phyloP scores from a whole-genome alignment of 2,329 filamentous ascomycete genomes.

The Corinectria fuckeliana region DNA sequence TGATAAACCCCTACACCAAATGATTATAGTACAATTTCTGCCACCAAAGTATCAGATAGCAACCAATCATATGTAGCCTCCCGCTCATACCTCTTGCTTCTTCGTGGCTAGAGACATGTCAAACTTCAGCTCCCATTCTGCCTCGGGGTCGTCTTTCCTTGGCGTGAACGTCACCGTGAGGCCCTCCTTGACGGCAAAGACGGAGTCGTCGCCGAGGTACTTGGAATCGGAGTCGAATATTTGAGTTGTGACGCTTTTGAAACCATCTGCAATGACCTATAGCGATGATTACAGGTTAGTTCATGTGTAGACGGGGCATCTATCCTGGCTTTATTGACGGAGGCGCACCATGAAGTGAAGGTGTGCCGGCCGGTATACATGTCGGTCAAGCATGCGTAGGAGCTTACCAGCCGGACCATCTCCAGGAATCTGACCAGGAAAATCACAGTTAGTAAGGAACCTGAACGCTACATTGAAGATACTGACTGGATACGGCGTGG shows the following conservation, averaged over 20 bases:
- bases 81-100: neutral
- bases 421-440: slow-evolving; percentile 42
- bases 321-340: neutral
- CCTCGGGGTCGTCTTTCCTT: slow-evolving; percentile 29
- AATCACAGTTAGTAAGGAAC: neutral
- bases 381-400: slow-evolving; percentile 60
- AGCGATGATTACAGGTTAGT: rapidly evolving
- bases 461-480: neutral
- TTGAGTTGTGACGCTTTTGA: slow-evolving; percentile 74
- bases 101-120: slow-evolving; percentile 14
- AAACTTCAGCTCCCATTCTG: slow-evolving; percentile 29
- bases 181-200: slow-evolving; percentile 33
- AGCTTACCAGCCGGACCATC: slow-evolving; percentile 62
- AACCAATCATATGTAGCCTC: neutral
- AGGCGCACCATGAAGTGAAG: slow-evolving; percentile 61
- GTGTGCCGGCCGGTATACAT: slow-evolving; percentile 64
- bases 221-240: slow-evolving; percentile 49
- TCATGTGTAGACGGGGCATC: neutral
- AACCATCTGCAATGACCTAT: slow-evolving; percentile 57
- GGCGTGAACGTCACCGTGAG: slow-evolving; percentile 31
- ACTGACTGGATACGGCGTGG: slow-evolving; percentile 60
- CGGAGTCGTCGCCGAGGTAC: slow-evolving; percentile 31
- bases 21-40: neutral
- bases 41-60: neutral
- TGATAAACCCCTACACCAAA: no score